Evolutionary conservation across 2,329 filamentous ascomycete genomes (phyloP), one percentile per base, ranked within the genome.

Genomic region (Fusarium algeriense): DNA sequence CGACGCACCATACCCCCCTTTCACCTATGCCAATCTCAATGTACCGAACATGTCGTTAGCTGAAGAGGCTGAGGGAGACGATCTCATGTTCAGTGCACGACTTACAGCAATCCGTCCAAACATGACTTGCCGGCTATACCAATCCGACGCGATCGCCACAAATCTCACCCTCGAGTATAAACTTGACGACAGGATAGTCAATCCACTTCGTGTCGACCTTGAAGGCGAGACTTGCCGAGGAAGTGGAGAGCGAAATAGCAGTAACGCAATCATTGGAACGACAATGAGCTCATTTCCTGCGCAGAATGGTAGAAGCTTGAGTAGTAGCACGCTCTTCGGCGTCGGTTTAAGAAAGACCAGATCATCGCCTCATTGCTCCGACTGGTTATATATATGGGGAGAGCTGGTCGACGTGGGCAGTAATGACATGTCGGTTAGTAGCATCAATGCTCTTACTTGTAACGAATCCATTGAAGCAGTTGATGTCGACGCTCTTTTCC

Each of bases 381-480:
- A 79, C 57, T 79, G 78, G 75, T 34, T 81, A 26, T 83, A 79
- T 52, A 73, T 79, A 43, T 83, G 81, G 80, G 80, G 80, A 35
- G 73, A 75, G 40, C 65, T 81, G 2, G 43, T 50, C 7, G 57
- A 75, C 35, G 55, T 76, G 23, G 69, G 73, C 44, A 73, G 66
- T 23, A 69, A 72, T 23, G 67, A 74, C 28, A 67, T 76, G 46
- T 69, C 75, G 3, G 77, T 83, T 14, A 73, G 69, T 38, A 74
- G 71, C 40, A 74, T 81, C 19, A 78, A 76, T 8, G 80, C 78
- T 8, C 60, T 83, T 58, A 77, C 78, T 23, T 83, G 82, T 69
- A 83, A 83, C 70, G 81, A 83, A 70, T 76, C 78, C 4, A 66
- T 80, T 5, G 73, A 81, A 69, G 77, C 75, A 8, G 71, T 80